Conservation (phyloP, 1,284 basidiomycete species). For the Tausonia pullulans region DNA sequence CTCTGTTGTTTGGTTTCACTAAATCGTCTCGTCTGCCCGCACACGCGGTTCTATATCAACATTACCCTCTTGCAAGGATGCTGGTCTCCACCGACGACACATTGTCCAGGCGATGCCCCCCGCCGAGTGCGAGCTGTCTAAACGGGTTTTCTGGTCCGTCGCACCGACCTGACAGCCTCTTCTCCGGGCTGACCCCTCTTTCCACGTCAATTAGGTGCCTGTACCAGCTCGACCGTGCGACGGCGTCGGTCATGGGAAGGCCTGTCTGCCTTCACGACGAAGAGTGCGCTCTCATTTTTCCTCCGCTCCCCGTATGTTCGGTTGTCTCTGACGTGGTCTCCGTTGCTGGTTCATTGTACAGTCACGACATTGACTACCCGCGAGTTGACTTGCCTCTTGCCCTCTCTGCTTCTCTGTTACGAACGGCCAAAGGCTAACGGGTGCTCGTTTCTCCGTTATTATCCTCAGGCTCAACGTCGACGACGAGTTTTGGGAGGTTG, state of each 20-base stretch:
- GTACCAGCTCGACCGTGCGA: constrained; percentile 12
- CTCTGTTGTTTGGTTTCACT: too few species aligned
- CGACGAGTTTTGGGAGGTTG: constrained; percentile 64
- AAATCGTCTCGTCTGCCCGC: background rate
- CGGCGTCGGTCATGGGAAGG: constrained; percentile 51
- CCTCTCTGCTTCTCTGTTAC: too few species aligned
- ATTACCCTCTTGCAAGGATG: constrained; percentile 24
- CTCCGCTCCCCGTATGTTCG: constrained; percentile 3
- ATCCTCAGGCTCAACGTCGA: constrained; percentile 51
- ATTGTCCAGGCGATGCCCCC: constrained; percentile 28
- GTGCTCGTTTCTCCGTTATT: too few species aligned
- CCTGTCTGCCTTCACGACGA: constrained; percentile 75
- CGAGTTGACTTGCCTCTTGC: too few species aligned
- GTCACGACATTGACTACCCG: constrained; percentile 57
- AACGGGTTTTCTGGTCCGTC: constrained; percentile 63
- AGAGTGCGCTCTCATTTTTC: constrained; percentile 45
- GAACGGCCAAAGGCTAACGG: too few species aligned
- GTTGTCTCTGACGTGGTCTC: constrained; percentile 6
- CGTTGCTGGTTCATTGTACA: constrained; percentile 22
- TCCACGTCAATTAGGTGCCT: background rate
- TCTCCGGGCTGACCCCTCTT: constrained; percentile 1
- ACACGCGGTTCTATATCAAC: too few species aligned
- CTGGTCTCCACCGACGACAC: constrained; percentile 39
- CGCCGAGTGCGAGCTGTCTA: constrained; percentile 55
- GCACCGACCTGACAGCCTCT: constrained; percentile 16